Conservation (phyloP, 164 flowering plant species). For the Taxillus chinensis region DNA sequence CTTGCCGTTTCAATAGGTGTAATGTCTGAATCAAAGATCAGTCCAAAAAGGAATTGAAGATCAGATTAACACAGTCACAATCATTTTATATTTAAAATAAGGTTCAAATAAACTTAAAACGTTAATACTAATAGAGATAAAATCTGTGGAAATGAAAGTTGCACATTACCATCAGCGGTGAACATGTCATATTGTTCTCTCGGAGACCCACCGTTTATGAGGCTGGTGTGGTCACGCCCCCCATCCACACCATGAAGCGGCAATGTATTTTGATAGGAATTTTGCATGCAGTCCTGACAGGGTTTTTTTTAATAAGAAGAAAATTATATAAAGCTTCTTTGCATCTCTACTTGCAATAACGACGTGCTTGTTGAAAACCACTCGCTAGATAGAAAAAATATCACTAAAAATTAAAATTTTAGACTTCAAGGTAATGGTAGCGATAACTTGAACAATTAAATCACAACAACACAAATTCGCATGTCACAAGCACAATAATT, state of each 20-base stretch:
- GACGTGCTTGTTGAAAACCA: too few species aligned
- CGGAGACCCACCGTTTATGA: slow-evolving; percentile 46
- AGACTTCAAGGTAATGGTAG: too few species aligned
- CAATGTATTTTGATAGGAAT: slow-evolving; percentile 47
- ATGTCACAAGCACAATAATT: too few species aligned
- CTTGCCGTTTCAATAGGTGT: slow-evolving; percentile 88
- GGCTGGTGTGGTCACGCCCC: slow-evolving; percentile 59
- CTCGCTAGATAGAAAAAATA: too few species aligned
- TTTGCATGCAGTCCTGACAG: slow-evolving; percentile 69
- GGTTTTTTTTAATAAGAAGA: background rate
- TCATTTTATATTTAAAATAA: too few species aligned
- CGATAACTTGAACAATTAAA: too few species aligned
- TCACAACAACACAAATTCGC: too few species aligned
- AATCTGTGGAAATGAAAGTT: slow-evolving; percentile 3
- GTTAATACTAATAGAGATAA: background rate
- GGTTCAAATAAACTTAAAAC: background rate
- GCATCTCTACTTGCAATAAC: too few species aligned
- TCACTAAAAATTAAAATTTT: too few species aligned
- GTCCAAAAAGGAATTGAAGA: background rate
- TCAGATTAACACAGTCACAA: too few species aligned
- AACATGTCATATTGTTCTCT: slow-evolving; percentile 36
- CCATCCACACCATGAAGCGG: slow-evolving; percentile 59
- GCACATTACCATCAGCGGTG: slow-evolving; percentile 45
- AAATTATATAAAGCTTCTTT: too few species aligned
- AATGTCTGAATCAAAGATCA: slow-evolving; percentile 42